Evolutionary conservation across 1,284 basidiomycete species (phyloP).

Genomic region (Pulchroboletus neoregius): DNA sequence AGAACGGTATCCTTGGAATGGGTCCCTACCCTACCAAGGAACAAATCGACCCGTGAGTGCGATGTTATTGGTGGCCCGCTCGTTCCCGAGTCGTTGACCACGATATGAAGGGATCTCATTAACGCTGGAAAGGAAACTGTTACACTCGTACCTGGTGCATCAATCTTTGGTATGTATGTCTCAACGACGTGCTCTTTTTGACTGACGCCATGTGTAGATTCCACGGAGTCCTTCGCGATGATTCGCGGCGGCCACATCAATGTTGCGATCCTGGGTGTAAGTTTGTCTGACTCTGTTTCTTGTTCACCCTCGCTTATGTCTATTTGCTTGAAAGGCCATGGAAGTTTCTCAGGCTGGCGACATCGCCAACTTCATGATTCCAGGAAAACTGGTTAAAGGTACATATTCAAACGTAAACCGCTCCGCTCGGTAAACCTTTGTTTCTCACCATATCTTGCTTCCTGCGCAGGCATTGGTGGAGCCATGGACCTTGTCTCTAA

Average conservation of each 20-base stretch:
- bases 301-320: neutral
- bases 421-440: neutral
- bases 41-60: constrained; percentile 80
- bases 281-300: constrained; percentile 20
- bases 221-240: constrained; percentile 91
- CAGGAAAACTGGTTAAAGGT: constrained; percentile 88
- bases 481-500: constrained; percentile 96
- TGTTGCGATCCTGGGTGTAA: constrained; percentile 81
- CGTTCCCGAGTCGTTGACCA: constrained; percentile 1
- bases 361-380: constrained; percentile 98
- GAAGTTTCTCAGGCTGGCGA: constrained; percentile 92
- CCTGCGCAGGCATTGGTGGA: constrained; percentile 75
- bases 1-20: constrained; percentile 95
- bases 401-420: constrained; percentile 7
- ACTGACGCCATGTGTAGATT: constrained; percentile 44
- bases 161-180: constrained; percentile 70
- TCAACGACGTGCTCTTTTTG: neutral
- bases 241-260: constrained; percentile 95
- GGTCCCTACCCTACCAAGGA: constrained; percentile 88
- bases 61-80: neutral
- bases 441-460: constrained; percentile 7
- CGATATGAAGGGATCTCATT: constrained; percentile 68
- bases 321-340: constrained; percentile 63
- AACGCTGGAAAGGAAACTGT: constrained; percentile 97
- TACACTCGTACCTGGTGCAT: constrained; percentile 88